Conservation (phyloP, 768 basidiomycete genomes). For the Suillus alpinus region DNA sequence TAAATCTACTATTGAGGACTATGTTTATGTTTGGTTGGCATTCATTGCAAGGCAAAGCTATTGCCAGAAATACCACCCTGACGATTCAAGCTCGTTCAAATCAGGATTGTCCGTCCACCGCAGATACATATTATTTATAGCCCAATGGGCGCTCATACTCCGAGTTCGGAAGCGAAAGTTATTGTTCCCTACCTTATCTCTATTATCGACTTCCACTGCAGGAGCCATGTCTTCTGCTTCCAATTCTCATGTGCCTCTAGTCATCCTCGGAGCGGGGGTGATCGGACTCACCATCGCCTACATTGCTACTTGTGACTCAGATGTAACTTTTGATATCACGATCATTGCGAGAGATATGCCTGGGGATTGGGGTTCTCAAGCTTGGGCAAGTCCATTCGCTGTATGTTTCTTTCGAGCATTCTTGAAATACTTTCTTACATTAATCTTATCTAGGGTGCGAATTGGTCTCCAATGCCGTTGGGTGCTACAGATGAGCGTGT, state of each 20-base stretch:
- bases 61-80: neutral
- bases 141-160: neutral
- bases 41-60: neutral
- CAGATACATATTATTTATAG: neutral
- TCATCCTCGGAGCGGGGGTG: constrained; percentile 39
- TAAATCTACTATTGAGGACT: neutral
- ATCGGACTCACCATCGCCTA: constrained; percentile 38
- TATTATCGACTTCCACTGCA: neutral
- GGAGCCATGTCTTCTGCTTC: constrained; percentile 13
- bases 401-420: constrained; percentile 23
- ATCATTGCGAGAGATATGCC: constrained; percentile 38
- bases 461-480: constrained; percentile 44
- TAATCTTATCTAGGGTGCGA: constrained; percentile 36
- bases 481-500: constrained; percentile 31
- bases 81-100: neutral
- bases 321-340: constrained; percentile 19
- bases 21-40: neutral
- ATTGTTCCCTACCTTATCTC: neutral
- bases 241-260: constrained; percentile 14
- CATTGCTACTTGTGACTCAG: constrained; percentile 22
- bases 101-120: neutral
- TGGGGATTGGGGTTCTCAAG: constrained; percentile 37
- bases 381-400: constrained; percentile 52
- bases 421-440: neutral
- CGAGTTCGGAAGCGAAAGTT: neutral